Evolutionary conservation across 441 rosid genomes (phyloP), one percentile per base, ranked within the genome.

Genomic region (Pelargonium citronellum): DNA sequence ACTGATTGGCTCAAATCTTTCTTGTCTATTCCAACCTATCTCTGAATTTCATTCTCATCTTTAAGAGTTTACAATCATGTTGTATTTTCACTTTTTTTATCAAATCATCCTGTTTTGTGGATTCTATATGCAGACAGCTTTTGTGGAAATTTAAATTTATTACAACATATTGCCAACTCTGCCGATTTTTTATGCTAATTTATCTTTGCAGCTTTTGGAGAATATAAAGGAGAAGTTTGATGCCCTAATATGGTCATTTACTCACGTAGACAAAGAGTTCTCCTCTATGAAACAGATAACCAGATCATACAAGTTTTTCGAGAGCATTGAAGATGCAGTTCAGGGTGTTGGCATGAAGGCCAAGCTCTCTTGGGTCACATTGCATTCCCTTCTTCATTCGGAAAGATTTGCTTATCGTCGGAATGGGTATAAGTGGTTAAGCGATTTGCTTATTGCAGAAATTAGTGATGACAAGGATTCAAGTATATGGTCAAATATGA

Each of bases 361-460:
- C 66, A 91, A 89, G 78, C 86, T 86, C 51, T 78, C 91, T 27
- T 95, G 99, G 99, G 87, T 90, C 69, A 91, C 90, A 63, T 81
- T 92, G 74, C 99, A 95, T 79, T 95, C 96, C 72, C 99, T 95
- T 80, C 94, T 95, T 79, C 99, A 95, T 80, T 95, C 98, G 34
- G 92, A 87, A 74, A 89, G 93, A 75, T 81, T 83, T 76, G 80
- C 92, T 17, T 91, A 79, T 74, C 90, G 92, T 77, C 96, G 79
- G 79, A 95, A 92, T 85, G 99, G 97, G 67, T 91, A 88, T 82
- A 87, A 85, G 69, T 92, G 99, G 99, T 82, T 95, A 77, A 92
- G 96, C 17, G 97, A 95, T 83, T 83, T 95, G 83, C 91, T 95
- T 72, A 90, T 89, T 76, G 86, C 90, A 0, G 99, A 95, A 86